Evolutionary conservation across 331 rosid genomes (phyloP), one percentile per base, ranked within the genome.

Genomic region (Pyrus hybrid): DNA sequence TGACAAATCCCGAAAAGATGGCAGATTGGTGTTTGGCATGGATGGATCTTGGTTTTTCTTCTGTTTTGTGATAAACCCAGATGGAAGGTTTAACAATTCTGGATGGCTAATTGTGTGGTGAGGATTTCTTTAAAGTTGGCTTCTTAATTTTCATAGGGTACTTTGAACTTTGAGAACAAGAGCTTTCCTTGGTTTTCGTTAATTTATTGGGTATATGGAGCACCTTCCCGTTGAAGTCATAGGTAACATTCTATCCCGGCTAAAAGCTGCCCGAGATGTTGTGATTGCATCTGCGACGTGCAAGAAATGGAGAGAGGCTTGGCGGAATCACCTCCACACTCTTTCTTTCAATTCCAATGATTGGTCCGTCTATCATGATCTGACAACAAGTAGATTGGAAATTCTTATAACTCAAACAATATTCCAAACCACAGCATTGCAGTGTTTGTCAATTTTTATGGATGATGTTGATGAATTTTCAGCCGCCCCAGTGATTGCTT

Each of bases 351-450:
- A 85, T 72, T 82, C 89, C 17, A 64, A 53, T 2, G 86, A 85
- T 26, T 85, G 88, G 86, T 60, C 82, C 30, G 64, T 77, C 11
- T 82, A 80, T 77, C 83, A 74, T 63, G 86, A 76, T 28, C 66
- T 76, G 23, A n/a, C 81, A 21, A 71, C 86, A 9, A 70, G 82
- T 72, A 77, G 83, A 22, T 80, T 85, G 80, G 89, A 85, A 70
- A 80, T 85, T 67, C 71, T 85, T 30, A 82, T 85, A 60, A 85
- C 86, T 32, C 89, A 85, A 76, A 85, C 89, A 3, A 85, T 85
- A 74, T 82, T 85, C 49, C 89, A 85, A 63, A 85, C 86, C 5
- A 74, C 77, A n/a, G 85, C 77, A 2, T 75, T 85, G 68, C 85
- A 80, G 28, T 78, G 73, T 61, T 68, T 85, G 47, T 74, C 85